Base-by-base conservation (phyloP, 2,329 filamentous ascomycete species). In the Paraphoma sp. region DNA sequence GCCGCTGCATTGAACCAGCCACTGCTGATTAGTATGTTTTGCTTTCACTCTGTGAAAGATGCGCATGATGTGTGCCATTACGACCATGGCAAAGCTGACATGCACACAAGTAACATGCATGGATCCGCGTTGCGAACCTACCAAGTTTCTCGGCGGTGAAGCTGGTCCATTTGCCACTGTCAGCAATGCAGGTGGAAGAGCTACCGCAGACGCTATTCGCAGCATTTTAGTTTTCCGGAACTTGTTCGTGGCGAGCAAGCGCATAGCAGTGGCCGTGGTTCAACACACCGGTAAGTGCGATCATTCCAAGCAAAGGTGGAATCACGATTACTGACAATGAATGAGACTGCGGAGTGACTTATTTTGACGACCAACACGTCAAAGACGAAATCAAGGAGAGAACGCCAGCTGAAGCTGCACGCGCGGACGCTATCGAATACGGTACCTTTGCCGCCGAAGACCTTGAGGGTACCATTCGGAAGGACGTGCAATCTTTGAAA, bases 81-180 rank as follows among this genome's bases (percentile, higher is more conserved):
- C 23, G 23, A 23, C 23, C 23, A 23, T 5, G 23, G 23, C 23
- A 10, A 10, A 10, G 9, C 33, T 36, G 14, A 36, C 33, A 3
- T 14, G 2, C 9, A 14, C 14, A 14, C 33, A 10, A 47, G 45
- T 47, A n/a, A 33, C 45, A 36, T 49, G 46, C 46, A 57, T 55
- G 53, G 43, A 56, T 47, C 54, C 57, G 18, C 49, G 54, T 36
- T 45, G 29, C 45, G 29, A 33, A 28, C 45, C 45, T 4, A 12
- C 41, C 17, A 33, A 49, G 28, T 54, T 54, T 16, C 45, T 49
- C 40, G 46, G 46, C 38, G 30, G 41, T 17, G 40, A 18, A 38
- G 2, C 23, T 14, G 2, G 28, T 9, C 9, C 14, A 36, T 49
- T 48, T 23, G 46, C 10, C 8, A 31, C 36, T 3, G 16, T 45